These are phyloP conservation scores for Solanum sitiens DNA, from an alignment of 257 asterid genomes.

Conservation along the genomic window DNA sequence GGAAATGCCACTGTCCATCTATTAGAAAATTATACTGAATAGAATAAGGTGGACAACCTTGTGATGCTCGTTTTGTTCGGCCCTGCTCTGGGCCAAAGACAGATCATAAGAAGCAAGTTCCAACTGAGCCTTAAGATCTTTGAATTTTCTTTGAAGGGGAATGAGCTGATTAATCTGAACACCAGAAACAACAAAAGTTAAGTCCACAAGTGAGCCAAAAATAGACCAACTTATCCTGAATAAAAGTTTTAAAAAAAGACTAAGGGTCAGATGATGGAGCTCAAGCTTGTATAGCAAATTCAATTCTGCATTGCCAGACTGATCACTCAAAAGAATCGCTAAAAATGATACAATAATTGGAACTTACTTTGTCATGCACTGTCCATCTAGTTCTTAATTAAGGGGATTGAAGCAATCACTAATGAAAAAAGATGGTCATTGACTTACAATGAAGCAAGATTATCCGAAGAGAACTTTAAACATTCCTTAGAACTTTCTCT, in stretches of 20 bases:
- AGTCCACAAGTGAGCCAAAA: not conserved
- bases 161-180: constrained; percentile 75
- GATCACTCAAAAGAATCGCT: not conserved
- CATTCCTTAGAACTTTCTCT: not conserved
- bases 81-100: constrained; percentile 70
- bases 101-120: constrained; percentile 94
- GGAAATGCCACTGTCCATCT: not conserved
- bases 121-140: constrained; percentile 67
- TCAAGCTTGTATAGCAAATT: not conserved
- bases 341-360: not conserved
- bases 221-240: not conserved
- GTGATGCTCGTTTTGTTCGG: constrained; percentile 93
- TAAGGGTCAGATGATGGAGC: not conserved
- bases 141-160: constrained; percentile 77
- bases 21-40: not conserved
- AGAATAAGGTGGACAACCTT: constrained; percentile 41
- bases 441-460: not conserved
- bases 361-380: not conserved
- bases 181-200: constrained; percentile 2
- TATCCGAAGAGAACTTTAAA: not conserved
- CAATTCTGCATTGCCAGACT: not conserved
- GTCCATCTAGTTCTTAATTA: not conserved
- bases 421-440: not conserved
- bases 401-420: not conserved
- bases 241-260: not conserved